phyloP scores from a whole-genome alignment of 306 rosid species.

The Luffa acutangula region DNA sequence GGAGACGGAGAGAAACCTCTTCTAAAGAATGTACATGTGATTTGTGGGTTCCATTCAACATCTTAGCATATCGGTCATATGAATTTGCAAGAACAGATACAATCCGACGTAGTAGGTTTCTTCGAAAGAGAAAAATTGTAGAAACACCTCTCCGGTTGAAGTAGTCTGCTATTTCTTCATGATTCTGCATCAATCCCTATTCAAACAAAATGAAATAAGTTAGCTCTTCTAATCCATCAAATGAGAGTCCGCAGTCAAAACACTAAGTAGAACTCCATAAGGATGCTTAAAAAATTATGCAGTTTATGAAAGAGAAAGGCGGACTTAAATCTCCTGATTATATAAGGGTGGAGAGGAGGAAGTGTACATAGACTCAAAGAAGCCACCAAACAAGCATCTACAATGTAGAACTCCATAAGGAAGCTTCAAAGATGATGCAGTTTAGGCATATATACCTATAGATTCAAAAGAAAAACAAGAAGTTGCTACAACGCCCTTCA shows the following conservation, averaged over 20 bases:
- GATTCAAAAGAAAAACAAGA: neutral
- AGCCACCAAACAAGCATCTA: neutral
- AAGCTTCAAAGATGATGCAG: neutral
- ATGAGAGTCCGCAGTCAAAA: neutral
- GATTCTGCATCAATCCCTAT: constrained; percentile 86
- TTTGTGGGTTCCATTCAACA: constrained; percentile 90
- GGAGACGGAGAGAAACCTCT: constrained; percentile 47
- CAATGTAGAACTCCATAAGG: neutral
- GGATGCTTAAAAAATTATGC: too few species aligned
- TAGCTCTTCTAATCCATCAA: constrained; percentile 12
- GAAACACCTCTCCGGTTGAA: constrained; percentile 64
- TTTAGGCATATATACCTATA: neutral
- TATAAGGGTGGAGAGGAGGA: neutral
- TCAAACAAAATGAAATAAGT: constrained; percentile 13
- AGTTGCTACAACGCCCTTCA: neutral
- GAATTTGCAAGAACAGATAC: constrained; percentile 86
- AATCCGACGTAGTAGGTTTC: constrained; percentile 65
- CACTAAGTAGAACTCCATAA: neutral
- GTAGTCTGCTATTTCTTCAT: constrained; percentile 60
- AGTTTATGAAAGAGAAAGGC: neutral
- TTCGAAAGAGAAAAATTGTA: constrained; percentile 71
- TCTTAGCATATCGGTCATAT: constrained; percentile 79
- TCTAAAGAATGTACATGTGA: constrained; percentile 79
- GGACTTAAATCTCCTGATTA: neutral
- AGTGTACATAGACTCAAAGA: neutral